These are phyloP conservation scores for Prototheca cutis DNA, from an alignment of 163 green algal genomes.

Conservation along the genomic window DNA sequence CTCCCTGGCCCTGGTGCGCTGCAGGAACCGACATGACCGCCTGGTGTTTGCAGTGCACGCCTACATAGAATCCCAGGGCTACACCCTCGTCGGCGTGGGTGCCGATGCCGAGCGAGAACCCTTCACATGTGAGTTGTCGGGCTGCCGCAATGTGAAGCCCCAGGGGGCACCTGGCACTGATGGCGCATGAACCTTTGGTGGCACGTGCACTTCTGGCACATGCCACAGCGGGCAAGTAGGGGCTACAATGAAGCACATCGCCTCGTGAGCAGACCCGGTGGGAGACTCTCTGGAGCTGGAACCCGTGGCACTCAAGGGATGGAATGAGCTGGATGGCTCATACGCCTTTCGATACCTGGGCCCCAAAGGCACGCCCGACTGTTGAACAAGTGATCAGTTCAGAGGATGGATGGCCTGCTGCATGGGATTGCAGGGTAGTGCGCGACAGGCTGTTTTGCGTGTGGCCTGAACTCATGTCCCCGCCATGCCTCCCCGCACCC, in stretches of 20 bases:
- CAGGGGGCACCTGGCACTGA: too few relatives aligned
- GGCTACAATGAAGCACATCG: too few relatives aligned
- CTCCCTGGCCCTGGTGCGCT: not conserved
- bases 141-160: too few relatives aligned
- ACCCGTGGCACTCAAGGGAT: conserved; percentile 8
- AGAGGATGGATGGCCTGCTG: too few relatives aligned
- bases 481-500: not conserved
- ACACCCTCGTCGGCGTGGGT: conserved; percentile 36
- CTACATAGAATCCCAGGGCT: conserved; percentile 38
- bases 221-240: too few relatives aligned
- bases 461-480: not conserved
- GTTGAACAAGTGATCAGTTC: too few relatives aligned
- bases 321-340: conserved; percentile 8
- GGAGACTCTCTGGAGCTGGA: conserved; percentile 7
- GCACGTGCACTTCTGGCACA: too few relatives aligned
- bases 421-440: too few relatives aligned
- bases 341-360: conserved; percentile 34
- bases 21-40: conserved; percentile 20
- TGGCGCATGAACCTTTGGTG: too few relatives aligned
- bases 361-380: too few relatives aligned
- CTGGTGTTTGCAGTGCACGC: conserved; percentile 49
- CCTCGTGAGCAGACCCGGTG: too few relatives aligned
- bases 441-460: too few relatives aligned
- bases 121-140: not conserved
- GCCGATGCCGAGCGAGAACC: conserved; percentile 22